Conservation (phyloP, 2,329 filamentous ascomycete genomes). For the Alternaria triticina region DNA sequence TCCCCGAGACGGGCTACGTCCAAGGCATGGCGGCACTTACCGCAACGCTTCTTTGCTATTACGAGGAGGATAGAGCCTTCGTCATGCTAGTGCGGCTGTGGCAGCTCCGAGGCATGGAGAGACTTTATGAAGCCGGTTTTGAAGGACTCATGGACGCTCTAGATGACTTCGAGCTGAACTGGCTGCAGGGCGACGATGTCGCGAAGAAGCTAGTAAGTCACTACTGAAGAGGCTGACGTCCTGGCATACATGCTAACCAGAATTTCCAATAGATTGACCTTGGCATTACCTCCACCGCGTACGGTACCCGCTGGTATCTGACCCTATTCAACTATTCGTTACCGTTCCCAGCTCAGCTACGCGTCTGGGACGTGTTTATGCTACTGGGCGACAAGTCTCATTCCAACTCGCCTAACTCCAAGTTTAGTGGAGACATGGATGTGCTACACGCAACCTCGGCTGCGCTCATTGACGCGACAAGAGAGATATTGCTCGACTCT, state of each 20-base stretch:
- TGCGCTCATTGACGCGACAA: slow-evolving; percentile 87
- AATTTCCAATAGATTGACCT: slow-evolving; percentile 67
- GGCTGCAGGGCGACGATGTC: slow-evolving; percentile 81
- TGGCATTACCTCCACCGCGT: slow-evolving; percentile 84
- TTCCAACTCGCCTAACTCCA: slow-evolving; percentile 47
- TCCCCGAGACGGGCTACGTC: slow-evolving; percentile 90
- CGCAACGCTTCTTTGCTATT: slow-evolving; percentile 93
- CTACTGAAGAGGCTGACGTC: neutral
- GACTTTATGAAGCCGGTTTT: slow-evolving; percentile 84
- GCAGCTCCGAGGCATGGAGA: slow-evolving; percentile 84
- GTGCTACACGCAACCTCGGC: slow-evolving; percentile 88
- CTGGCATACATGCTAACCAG: slow-evolving; percentile 23
- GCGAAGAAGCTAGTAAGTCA: slow-evolving; percentile 74
- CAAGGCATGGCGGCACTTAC: slow-evolving; percentile 97
- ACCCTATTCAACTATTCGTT: slow-evolving; percentile 98
- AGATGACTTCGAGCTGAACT: slow-evolving; percentile 81
- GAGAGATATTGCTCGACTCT: slow-evolving; percentile 85
- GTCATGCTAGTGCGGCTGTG: slow-evolving; percentile 97
- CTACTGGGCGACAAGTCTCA: slow-evolving; percentile 76
- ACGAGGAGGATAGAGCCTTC: slow-evolving; percentile 92
- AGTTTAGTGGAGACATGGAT: slow-evolving; percentile 71
- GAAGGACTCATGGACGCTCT: slow-evolving; percentile 85
- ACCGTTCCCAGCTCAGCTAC: slow-evolving; percentile 89
- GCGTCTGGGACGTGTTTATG: slow-evolving; percentile 98
- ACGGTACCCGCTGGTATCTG: slow-evolving; percentile 95